Base-by-base conservation (phyloP, 2,329 filamentous ascomycete species). In the Claviceps spartinae region DNA sequence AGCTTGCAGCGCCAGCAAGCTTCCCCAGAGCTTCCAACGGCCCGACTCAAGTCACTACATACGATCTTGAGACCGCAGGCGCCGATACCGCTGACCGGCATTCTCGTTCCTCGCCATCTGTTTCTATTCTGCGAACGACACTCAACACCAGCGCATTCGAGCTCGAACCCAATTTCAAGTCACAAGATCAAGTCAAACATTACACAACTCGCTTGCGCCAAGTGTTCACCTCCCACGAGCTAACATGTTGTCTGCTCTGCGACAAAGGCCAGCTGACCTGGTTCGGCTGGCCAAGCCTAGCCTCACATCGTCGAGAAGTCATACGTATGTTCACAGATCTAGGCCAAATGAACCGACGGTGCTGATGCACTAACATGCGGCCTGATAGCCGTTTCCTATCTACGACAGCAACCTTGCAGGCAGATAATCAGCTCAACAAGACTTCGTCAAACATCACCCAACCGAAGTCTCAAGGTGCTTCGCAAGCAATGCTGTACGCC, bases 401-500 rank as follows among this genome's bases (percentile, higher is more conserved):
- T 42, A 68, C 71, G 45, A 77, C 78, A 18, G 61, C 74, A 34
- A 64, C 73, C 59, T 69, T 72, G 56, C 71, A 65, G 58, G 61
- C 68, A 59, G 72, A 81, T 54, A 71, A 77, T 45, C 69, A 75
- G 61, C 79, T 95, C 67, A 98, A 98, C 77, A 88, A 81, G 68
- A 76, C 91, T 65, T 96, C 90, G 55, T 74, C 81, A 55, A 69
- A 75, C 66, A 91, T 98, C 73, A 98, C 93, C 26, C 90, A 97
- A 72, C 91, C 90, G 66, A 97, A 96, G 74, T 93, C 91, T 37
- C 93, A 98, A 74, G 93, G 93, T 60, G 93, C 94, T 52, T 97
- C 93, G 43, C 93, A 98, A 74, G 93, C 94, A 58, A 98, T 98
- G 94, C 78, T 98, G 53, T 98, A 95, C 75, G 93, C 88, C 59